phyloP scores from a whole-genome alignment of 2,329 filamentous ascomycete species.

The Talaromyces sp. region DNA sequence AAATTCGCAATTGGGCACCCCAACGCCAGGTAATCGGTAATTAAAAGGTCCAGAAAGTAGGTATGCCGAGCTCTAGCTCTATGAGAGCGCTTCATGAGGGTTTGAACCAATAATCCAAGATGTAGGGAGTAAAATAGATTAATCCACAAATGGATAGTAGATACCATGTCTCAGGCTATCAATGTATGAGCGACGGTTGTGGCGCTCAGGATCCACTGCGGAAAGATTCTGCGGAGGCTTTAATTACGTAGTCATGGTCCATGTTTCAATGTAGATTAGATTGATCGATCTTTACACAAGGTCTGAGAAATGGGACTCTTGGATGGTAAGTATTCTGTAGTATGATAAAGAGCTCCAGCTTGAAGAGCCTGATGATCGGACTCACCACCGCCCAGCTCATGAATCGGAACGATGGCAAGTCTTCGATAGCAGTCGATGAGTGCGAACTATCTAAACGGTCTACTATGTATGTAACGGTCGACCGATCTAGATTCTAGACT shows the following conservation, averaged over 20 bases:
- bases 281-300: not conserved
- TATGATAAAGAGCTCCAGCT: not conserved
- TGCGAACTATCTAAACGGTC: not conserved
- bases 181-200: not conserved
- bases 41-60: not conserved
- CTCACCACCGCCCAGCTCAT: not conserved
- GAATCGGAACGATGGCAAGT: not conserved
- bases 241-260: not conserved
- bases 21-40: too few relatives aligned
- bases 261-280: not conserved
- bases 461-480: not conserved
- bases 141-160: not conserved
- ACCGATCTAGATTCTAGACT: not conserved
- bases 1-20: too few relatives aligned
- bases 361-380: not conserved
- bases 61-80: not conserved
- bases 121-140: not conserved
- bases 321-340: not conserved
- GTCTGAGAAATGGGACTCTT: not conserved
- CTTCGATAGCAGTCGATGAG: not conserved
- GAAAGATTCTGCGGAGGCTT: constrained; percentile 13
- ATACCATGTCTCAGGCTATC: not conserved
- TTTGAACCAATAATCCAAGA: not conserved
- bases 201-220: constrained; percentile 7
- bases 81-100: too few relatives aligned